These are phyloP conservation scores for Rhizopogon vesiculosus DNA, from an alignment of 768 basidiomycete genomes.

Conservation along the genomic window DNA sequence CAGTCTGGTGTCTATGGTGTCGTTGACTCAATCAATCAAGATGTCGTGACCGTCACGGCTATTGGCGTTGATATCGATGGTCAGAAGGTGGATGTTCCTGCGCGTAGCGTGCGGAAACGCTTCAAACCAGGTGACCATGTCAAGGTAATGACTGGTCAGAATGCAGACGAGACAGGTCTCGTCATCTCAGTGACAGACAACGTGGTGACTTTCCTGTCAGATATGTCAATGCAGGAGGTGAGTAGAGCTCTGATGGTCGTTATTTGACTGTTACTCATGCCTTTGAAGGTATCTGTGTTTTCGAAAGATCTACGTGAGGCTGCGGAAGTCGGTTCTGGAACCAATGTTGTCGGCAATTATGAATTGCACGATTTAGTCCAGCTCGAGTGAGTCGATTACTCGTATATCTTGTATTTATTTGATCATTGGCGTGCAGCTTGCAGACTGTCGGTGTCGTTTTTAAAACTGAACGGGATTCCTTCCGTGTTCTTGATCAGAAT, in stretches of 20 bases:
- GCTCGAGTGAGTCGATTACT: slow-evolving; percentile 68
- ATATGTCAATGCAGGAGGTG: slow-evolving; percentile 95
- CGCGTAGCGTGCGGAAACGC: slow-evolving; percentile 85
- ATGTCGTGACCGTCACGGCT: slow-evolving; percentile 82
- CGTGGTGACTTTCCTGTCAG: slow-evolving; percentile 93
- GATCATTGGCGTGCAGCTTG: slow-evolving; percentile 41
- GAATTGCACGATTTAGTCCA: slow-evolving; percentile 96
- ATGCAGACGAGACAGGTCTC: slow-evolving; percentile 92
- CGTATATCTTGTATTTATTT: slow-evolving; percentile 7
- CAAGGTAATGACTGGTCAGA: slow-evolving; percentile 95
- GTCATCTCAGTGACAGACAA: slow-evolving; percentile 90
- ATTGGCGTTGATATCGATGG: slow-evolving; percentile 81
- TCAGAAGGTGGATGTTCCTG: slow-evolving; percentile 81
- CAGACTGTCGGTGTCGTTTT: slow-evolving; percentile 97
- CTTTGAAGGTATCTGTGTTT: slow-evolving; percentile 84
- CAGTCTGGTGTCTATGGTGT: slow-evolving; percentile 90
- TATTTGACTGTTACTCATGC: slow-evolving; percentile 4
- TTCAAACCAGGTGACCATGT: slow-evolving; percentile 98
- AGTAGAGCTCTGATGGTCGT: slow-evolving; percentile 4
- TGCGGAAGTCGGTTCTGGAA: slow-evolving; percentile 91
- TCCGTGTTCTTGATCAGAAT: slow-evolving; percentile 94
- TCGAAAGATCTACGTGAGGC: slow-evolving; percentile 96
- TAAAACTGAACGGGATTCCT: slow-evolving; percentile 93
- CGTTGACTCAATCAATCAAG: slow-evolving; percentile 84
- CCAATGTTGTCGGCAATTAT: slow-evolving; percentile 88